Base-by-base conservation (phyloP, 768 basidiomycete genomes). In the Tephrocybe sp. region DNA sequence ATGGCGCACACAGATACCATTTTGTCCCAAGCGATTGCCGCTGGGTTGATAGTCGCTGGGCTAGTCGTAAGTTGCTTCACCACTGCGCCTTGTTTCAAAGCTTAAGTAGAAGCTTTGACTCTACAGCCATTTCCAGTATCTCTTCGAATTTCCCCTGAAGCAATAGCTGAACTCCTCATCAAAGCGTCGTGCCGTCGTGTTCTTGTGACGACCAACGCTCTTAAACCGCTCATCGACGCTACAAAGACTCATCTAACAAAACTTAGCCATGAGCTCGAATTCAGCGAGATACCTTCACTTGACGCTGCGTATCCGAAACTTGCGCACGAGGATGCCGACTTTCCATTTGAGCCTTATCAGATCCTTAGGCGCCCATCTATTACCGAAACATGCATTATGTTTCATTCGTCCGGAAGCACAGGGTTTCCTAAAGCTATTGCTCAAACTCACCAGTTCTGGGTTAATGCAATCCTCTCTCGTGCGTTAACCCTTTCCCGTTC, bases 371-470 rank as follows among this genome's bases (percentile, higher is more conserved):
- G 51, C 22, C 51, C 63, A 0, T 17, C 13, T 5, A 20, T 47
- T 1, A 48, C 65, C 6, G 62, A 56, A 12, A 35, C 64, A 11
- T 42, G 58, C 34, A 44, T 60, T 30, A 67, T 65, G 48, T 39
- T 72, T 1, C 68, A 73, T 45, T 75, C 73, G 0, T 72, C 72
- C 0, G 72, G 72, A 10, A 72, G 71, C 39, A 70, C 72, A 0
- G 67, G 71, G 0, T 62, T 65, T 31, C 70, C 72, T 0, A 70
- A 71, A 44, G 56, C 70, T 4, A 68, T 73, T 39, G 54, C 65
- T 0, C 59, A 64, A 36, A 68, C 59, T 2, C 46, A 66, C 41
- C 23, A 52, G 1, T 57, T 47, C 5, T 47, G 52, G 4, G 36
- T 56, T 2, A 60, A 66, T 10, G 65, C 60, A 61, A 58, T 58